Evolutionary conservation across 495 filamentous ascomycete species (phyloP), one percentile per base, ranked within the genome.

Genomic region (Trichoderma virens): DNA sequence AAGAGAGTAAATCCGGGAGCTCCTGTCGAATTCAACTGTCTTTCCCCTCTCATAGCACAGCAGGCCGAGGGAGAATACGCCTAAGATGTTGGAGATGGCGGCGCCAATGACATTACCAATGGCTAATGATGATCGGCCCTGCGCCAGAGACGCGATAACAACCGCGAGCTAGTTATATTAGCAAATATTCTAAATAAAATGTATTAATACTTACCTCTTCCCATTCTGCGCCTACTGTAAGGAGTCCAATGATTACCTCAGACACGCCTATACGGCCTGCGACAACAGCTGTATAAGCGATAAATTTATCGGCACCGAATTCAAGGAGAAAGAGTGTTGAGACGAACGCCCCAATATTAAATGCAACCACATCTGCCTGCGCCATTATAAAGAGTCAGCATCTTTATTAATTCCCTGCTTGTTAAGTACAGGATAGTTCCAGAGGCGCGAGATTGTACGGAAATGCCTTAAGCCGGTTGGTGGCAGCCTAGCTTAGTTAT

Each of bases 51-150:
- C 62, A 79, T 69, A 47, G 63, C 76, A 78, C 8, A 84, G 62
- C 0, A 86, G 71, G 6, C 79, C 82, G 8, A 85, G 69, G 0
- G 83, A 81, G 68, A 86, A 85, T 2, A 81, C 81, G 7, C 79
- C 82, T 9, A 86, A 76, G 51, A 85, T 80, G 64, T 86, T 86
- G 54, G 82, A 79, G 35, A 86, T 78, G 7, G 77, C 74, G 1
- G 83, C 84, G 0, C 83, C 83, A 65, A 85, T 71, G 11, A 85
- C 71, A 70, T 85, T 86, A 1, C 83, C 83, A 0, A 85, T 64
- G 14, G 81, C 83, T 18, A 86, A 70, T 1, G 80, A 76, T 11
- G 78, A 73, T 25, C 74, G 78, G 61, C 75, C 68, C 45, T 79
- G 78, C 2, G 73, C 66, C 23, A 84, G 70, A 23, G 80, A 73